These are phyloP conservation scores for Trichoderma endophyticum DNA, from an alignment of 2,329 filamentous ascomycete genomes.

Conservation along the genomic window DNA sequence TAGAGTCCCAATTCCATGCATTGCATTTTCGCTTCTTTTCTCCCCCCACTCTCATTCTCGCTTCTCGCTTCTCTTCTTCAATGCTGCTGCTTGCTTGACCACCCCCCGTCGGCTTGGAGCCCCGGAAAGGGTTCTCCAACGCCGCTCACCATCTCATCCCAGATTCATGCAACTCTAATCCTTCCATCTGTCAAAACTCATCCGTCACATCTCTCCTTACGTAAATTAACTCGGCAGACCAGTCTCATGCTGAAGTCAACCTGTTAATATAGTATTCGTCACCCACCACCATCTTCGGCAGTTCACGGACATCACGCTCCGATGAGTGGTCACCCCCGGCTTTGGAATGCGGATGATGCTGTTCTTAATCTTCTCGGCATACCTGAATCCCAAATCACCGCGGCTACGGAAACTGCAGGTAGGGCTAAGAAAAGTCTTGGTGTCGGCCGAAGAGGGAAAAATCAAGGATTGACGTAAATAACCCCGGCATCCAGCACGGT, in stretches of 20 bases:
- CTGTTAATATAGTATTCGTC: not conserved
- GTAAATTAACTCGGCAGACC: not conserved
- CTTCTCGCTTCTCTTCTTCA: not conserved
- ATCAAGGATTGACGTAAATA: not conserved
- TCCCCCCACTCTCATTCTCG: not conserved
- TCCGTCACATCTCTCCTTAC: not conserved
- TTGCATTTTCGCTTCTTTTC: not conserved
- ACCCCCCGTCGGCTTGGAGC: not conserved
- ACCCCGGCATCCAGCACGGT: not conserved
- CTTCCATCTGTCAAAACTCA: not conserved
- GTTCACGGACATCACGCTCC: not conserved
- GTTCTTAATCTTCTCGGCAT: conserved; percentile 1
- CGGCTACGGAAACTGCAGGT: not conserved
- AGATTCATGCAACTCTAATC: not conserved
- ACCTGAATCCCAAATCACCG: conserved; percentile 1
- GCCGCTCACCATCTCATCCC: not conserved
- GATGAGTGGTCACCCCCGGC: not conserved
- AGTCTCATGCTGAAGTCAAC: not conserved
- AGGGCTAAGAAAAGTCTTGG: not conserved
- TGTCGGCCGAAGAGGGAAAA: not conserved
- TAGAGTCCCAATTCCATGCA: not conserved
- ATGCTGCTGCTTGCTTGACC: not conserved
- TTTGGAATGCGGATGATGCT: conserved; percentile 1
- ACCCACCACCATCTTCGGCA: not conserved
- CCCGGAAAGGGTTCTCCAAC: not conserved